These are phyloP conservation scores for Jaminaea rosea DNA, from an alignment of 1,284 basidiomycete species.

Conservation along the genomic window DNA sequence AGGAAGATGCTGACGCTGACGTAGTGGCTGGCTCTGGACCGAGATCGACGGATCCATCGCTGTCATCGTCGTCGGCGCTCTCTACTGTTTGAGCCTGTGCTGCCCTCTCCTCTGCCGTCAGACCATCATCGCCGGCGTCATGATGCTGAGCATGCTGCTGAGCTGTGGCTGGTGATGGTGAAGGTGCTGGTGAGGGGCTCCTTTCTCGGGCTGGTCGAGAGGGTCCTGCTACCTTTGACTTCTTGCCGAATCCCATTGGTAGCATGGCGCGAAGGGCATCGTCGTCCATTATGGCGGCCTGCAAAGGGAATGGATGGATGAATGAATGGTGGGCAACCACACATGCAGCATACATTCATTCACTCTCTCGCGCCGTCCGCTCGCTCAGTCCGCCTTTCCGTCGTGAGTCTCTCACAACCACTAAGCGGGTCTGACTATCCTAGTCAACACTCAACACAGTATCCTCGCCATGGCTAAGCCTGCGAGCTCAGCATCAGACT, in stretches of 20 bases:
- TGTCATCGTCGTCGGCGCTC: constrained; percentile 13
- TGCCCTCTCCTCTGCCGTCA: constrained; percentile 28
- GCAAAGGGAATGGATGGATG: neutral
- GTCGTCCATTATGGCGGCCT: constrained; percentile 33
- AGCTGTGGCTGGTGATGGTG: neutral
- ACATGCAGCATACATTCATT: neutral
- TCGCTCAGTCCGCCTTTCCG: too few relatives aligned
- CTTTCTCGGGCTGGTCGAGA: neutral
- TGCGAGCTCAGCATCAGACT: neutral
- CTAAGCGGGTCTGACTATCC: too few relatives aligned
- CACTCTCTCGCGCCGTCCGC: neutral
- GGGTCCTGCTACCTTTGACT: neutral
- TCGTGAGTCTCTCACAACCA: too few relatives aligned
- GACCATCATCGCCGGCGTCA: constrained; percentile 26
- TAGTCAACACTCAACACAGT: neutral
- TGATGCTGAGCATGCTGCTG: constrained; percentile 4
- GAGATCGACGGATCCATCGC: constrained; percentile 9
- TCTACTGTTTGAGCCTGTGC: constrained; percentile 15
- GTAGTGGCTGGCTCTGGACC: constrained; percentile 9
- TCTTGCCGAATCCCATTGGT: constrained; percentile 33
- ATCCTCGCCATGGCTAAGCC: neutral
- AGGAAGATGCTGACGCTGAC: neutral
- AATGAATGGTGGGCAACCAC: neutral
- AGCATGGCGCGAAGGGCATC: constrained; percentile 41
- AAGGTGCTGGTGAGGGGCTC: neutral